Conservation (phyloP, 2,329 filamentous ascomycete species). For the Drechslerella dactyloides region DNA sequence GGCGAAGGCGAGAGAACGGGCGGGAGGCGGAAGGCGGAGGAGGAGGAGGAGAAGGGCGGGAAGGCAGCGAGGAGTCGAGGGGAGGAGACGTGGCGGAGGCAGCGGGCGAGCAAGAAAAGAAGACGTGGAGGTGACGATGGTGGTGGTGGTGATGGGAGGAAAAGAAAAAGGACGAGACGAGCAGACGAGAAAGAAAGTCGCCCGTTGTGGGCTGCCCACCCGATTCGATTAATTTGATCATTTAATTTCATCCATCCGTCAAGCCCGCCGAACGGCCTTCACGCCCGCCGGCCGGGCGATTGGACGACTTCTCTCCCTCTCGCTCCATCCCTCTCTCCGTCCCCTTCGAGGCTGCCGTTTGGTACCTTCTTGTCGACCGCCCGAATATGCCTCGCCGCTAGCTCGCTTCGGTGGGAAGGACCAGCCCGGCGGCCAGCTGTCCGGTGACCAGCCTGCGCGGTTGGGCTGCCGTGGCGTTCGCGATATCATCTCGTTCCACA, state of each 20-base stretch:
- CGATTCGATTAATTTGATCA: conserved; percentile 1
- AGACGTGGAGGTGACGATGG: neutral
- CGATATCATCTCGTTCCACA: too few species aligned
- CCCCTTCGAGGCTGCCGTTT: conserved; percentile 13
- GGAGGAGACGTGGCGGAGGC: conserved; percentile 7
- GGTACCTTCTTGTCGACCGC: too few species aligned
- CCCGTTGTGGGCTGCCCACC: neutral
- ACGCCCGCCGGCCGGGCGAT: too few species aligned
- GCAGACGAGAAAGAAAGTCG: neutral
- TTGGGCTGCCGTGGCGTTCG: too few species aligned
- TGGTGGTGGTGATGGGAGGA: conserved; percentile 5
- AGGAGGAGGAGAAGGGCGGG: conserved; percentile 5
- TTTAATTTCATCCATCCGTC: neutral
- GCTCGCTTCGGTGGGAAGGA: too few species aligned
- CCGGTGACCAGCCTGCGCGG: conserved; percentile 22
- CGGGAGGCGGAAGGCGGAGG: conserved; percentile 6
- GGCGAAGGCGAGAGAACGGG: too few species aligned
- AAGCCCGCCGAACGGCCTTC: neutral
- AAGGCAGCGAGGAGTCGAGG: neutral
- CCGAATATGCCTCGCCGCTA: too few species aligned
- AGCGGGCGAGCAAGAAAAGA: neutral
- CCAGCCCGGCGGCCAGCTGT: conserved; percentile 40
- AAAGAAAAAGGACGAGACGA: neutral
- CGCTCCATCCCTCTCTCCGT: too few species aligned
- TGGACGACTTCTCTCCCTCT: too few species aligned